Base-by-base conservation (phyloP, 108 stramenopile species). In the Nitzschia palea region DNA sequence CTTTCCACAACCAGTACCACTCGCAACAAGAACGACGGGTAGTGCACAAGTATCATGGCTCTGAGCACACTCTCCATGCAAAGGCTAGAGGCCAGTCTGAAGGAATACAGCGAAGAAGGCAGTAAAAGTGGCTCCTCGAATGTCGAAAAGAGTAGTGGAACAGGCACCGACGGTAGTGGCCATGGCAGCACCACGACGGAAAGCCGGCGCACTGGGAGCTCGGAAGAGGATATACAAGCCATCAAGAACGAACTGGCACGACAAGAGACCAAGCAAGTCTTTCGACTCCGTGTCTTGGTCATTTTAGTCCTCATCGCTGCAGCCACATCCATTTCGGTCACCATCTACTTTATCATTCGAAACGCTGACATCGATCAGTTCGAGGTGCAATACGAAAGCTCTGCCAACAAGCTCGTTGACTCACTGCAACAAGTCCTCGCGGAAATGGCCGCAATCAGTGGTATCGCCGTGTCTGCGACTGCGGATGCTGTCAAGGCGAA, bases 241-340 rank as follows among this genome's bases (percentile, higher is more conserved):
- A 31, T 63, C 2, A 63, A 63, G 44, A 15, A 45, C 15, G 23
- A 28, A 15, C 28, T 60, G n/a, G 40, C 59, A 12, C 17, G 43
- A 9, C 2, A 60, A 26, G 59, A 43, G 23, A 17, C 31, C 15
- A 40, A n/a, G 17, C 15, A 60, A 34, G 59, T 60, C 15, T 60
- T 60, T 9, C 59, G 59, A 1, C 59, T 60, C 27, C 59, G 59
- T 3, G 20, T 60, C n/a, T 1, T 60, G 22, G 59, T 60, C 22
- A 60, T 60, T 12, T 3, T 43, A 2, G 22, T 60, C 20, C 40
- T 60, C 2, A 9, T 60, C 1, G 40, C 40, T 12, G 31, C 59
- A 18, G 33, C 59, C 25, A 27, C 30, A 18, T 47, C 62, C 12
- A 35, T 63, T 9, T 48, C 45, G 1, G 26, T 50, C 28, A 48